These are phyloP conservation scores for Drechslerella coelobrocha DNA, from an alignment of 2,329 filamentous ascomycete species.

Conservation along the genomic window DNA sequence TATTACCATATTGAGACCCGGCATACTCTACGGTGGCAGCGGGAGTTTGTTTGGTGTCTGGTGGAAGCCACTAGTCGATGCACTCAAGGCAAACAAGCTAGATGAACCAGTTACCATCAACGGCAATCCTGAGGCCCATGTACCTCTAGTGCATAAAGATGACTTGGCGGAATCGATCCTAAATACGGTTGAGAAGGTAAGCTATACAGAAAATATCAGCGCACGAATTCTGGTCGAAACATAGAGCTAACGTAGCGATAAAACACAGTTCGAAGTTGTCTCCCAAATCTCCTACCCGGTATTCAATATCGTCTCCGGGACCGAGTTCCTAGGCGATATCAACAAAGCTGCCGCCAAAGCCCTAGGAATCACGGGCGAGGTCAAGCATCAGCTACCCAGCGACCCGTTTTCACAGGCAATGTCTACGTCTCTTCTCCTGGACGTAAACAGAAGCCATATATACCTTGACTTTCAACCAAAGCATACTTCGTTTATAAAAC, in stretches of 20 bases:
- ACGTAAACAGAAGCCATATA: slow-evolving; percentile 55
- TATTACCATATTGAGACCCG: slow-evolving; percentile 57
- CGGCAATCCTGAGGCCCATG: slow-evolving; percentile 52
- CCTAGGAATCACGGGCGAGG: slow-evolving; percentile 54
- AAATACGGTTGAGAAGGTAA: slow-evolving; percentile 57
- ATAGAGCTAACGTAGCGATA: slow-evolving; percentile 32
- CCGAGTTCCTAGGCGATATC: slow-evolving; percentile 56
- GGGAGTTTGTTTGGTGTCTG: slow-evolving; percentile 55
- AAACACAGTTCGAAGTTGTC: slow-evolving; percentile 26
- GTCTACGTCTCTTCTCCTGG: slow-evolving; percentile 53
- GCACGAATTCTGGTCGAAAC: not conserved
- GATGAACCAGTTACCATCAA: slow-evolving; percentile 49
- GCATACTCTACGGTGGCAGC: slow-evolving; percentile 58
- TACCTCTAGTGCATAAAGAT: slow-evolving; percentile 58
- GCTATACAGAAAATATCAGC: slow-evolving; percentile 1
- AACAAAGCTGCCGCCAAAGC: slow-evolving; percentile 53
- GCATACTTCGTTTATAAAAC: slow-evolving; percentile 48
- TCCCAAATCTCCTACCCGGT: slow-evolving; percentile 56
- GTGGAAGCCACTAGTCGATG: slow-evolving; percentile 55
- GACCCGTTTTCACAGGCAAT: slow-evolving; percentile 55
- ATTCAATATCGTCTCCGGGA: slow-evolving; percentile 58
- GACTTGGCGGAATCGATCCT: slow-evolving; percentile 57
- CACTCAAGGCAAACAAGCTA: slow-evolving; percentile 50
- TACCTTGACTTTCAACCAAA: slow-evolving; percentile 58
- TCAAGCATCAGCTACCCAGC: slow-evolving; percentile 54